A percentile compares a stretch with the other conserved stretches of the same genome.
Evolutionary conservation across 768 basidiomycete genomes (phyloP).

Genomic region (Trametes meyenii): DNA sequence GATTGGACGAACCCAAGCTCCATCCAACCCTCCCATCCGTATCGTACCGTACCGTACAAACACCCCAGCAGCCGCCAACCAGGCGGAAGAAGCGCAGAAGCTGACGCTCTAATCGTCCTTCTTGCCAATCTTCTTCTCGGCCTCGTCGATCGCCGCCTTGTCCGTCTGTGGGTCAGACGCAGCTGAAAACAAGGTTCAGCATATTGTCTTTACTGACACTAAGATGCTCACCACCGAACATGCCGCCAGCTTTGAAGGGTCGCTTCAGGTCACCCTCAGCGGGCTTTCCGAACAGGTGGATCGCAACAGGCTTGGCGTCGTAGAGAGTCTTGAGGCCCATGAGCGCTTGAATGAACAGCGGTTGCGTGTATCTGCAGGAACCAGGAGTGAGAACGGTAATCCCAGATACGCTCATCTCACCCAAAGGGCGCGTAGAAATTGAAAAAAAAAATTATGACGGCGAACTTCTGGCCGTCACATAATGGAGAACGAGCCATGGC

Average conservation of each 20-base stretch:
- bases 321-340: slow-evolving; percentile 93
- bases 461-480: no score
- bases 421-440: no score
- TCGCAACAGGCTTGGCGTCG: slow-evolving; percentile 82
- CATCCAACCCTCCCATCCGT: slow-evolving; percentile 2
- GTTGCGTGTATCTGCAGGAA: slow-evolving; percentile 73
- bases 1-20: background rate
- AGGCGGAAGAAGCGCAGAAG: background rate
- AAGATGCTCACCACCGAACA: slow-evolving; percentile 62
- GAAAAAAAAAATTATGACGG: no score
- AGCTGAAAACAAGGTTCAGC: slow-evolving; percentile 32
- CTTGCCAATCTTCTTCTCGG: slow-evolving; percentile 79
- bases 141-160: slow-evolving; percentile 83
- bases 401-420: no score
- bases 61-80: background rate
- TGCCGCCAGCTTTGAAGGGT: slow-evolving; percentile 78
- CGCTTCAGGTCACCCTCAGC: slow-evolving; percentile 87
- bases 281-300: slow-evolving; percentile 78
- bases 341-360: slow-evolving; percentile 91
- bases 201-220: background rate
- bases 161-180: slow-evolving; percentile 80
- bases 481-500: background rate
- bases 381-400: background rate
- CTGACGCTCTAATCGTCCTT: slow-evolving; percentile 73
- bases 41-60: slow-evolving; percentile 16